Conservation (phyloP, 78 protist species). For the Speleostelium caveatum region DNA sequence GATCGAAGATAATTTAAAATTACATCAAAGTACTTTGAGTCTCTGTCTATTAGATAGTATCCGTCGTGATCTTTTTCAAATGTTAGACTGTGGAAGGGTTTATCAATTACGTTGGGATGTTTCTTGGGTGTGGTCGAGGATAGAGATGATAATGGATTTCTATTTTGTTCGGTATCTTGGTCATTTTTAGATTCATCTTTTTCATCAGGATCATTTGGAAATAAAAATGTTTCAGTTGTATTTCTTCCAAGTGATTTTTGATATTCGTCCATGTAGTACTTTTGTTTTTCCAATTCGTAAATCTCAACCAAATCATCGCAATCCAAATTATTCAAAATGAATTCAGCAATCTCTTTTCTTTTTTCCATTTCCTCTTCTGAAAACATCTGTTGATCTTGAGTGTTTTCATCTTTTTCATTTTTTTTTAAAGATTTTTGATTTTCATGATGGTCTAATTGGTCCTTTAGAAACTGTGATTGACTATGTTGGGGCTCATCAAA, state of each 20-base stretch:
- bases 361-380: not conserved
- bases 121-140: no score
- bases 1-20: slow-evolving; percentile 54
- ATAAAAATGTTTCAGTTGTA: not conserved
- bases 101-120: slow-evolving; percentile 3
- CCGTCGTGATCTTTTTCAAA: slow-evolving; percentile 73
- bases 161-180: not conserved
- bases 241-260: not conserved
- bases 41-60: slow-evolving; percentile 49
- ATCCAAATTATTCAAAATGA: no score
- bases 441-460: not conserved
- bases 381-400: not conserved
- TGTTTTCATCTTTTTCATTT: not conserved
- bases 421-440: not conserved
- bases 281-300: not conserved
- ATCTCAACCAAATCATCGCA: no score
- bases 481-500: not conserved
- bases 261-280: not conserved
- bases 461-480: not conserved
- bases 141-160: no score
- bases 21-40: slow-evolving; percentile 14
- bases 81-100: not conserved
- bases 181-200: not conserved
- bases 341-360: not conserved
- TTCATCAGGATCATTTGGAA: not conserved